Base-by-base conservation (phyloP, 495 filamentous ascomycete genomes). In the Tetracladium setigerum region DNA sequence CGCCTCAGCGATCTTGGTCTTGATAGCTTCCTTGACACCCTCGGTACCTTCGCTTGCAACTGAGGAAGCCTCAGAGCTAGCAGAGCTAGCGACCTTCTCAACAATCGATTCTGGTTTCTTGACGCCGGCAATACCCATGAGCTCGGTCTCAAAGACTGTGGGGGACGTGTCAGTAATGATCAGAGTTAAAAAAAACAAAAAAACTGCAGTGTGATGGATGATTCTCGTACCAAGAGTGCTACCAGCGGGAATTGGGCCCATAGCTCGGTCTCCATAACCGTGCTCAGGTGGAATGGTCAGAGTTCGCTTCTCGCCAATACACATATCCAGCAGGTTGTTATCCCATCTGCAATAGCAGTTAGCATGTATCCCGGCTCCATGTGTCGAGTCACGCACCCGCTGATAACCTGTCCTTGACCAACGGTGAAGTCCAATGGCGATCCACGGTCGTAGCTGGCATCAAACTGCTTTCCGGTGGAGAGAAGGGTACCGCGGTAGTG, bases 301-400 rank as follows among this genome's bases (percentile, higher is more conserved):
- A 27, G 78, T 91, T 55, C 89, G 78, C 78, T 89, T 92, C 74
- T 98, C 92, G 31, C 92, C 94, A 55, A 95, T 83, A 65, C 92
- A 97, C 92, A 98, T 97, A 56, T 89, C 88, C 46, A 94, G 58
- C 30, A 95, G 73, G 33, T 91, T 90, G 59, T 92, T 64, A 62
- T 97, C 92, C 92, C 92, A 97, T 61, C 74, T 78, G 42, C 32
- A 12, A 32, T 32, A 30, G 14, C 17, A 17, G 19, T 49, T 13
- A 35, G 50, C n/a, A 15, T 24, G 27, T 19, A 27, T 27, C 39
- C 24, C 9, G 15, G 17, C 1, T 30, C 7, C 35, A 14, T 18
- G 41, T 33, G 7, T 18, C 17, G 18, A 34, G 10, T 30, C 50
- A 68, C 72, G 50, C 54, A 88, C 80, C 86, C 89, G 69, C 87